Evolutionary conservation across 106 monocot species (phyloP).

Genomic region (Dendrobium huoshanense): DNA sequence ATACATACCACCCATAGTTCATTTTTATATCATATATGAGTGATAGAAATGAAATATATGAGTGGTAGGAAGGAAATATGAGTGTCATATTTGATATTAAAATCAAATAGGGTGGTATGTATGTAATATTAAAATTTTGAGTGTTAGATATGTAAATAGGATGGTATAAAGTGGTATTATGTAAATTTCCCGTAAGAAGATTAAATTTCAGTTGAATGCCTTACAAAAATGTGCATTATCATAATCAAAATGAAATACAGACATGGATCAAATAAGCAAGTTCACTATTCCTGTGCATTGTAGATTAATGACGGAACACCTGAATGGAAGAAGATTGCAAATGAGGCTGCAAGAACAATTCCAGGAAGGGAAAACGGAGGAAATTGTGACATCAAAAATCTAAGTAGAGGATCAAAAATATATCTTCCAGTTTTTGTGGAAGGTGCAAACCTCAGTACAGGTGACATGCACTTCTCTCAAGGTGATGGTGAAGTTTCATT

Average conservation of each 20-base stretch:
- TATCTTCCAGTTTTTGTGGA: constrained; percentile 93
- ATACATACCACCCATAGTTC: too few species aligned
- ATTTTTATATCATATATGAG: too few species aligned
- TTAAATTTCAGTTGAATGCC: neutral
- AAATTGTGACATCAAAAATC: constrained; percentile 94
- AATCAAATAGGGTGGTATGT: too few species aligned
- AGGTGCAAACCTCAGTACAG: constrained; percentile 82
- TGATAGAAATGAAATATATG: too few species aligned
- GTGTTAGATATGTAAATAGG: too few species aligned
- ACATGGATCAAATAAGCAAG: neutral
- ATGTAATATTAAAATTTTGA: too few species aligned
- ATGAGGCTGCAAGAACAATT: constrained; percentile 82
- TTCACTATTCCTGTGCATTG: neutral
- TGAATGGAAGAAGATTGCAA: constrained; percentile 73
- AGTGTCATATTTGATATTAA: too few species aligned
- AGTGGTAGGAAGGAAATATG: too few species aligned
- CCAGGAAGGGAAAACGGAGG: constrained; percentile 90
- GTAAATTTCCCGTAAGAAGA: too few species aligned
- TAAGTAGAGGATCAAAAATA: constrained; percentile 82
- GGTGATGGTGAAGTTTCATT: constrained; percentile 93
- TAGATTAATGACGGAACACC: constrained; percentile 58
- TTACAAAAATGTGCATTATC: neutral
- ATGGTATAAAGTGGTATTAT: too few species aligned
- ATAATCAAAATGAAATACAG: too few species aligned
- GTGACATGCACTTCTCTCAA: constrained; percentile 96